Conservation (phyloP, 441 rosid species). For the Corymbia calophylla region DNA sequence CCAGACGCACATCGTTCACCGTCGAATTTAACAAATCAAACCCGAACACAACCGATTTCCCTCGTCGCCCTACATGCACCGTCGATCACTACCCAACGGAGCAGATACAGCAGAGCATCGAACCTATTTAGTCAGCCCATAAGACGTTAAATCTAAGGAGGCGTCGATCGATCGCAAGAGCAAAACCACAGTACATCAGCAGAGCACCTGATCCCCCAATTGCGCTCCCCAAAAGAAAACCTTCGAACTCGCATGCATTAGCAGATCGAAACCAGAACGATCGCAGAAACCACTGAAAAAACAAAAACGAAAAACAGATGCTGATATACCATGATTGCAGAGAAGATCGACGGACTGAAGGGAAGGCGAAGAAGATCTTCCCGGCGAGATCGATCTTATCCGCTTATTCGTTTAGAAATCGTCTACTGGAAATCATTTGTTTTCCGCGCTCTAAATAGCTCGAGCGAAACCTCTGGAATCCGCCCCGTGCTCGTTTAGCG, state of each 20-base stretch:
- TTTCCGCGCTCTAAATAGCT: neutral
- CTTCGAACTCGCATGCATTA: neutral
- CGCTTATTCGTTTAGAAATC: neutral
- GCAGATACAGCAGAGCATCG: neutral
- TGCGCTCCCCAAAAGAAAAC: neutral
- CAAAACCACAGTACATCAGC: neutral
- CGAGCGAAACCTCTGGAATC: neutral
- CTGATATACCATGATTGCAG: slow-evolving; percentile 24
- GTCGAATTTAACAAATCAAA: neutral
- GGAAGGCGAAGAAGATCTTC: neutral
- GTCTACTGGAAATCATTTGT: neutral
- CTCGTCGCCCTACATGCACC: neutral
- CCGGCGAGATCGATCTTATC: neutral
- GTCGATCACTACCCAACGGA: neutral
- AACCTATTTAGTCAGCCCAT: neutral
- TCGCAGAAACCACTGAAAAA: neutral
- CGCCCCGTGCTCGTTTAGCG: neutral
- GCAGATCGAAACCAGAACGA: neutral
- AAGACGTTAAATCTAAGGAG: neutral
- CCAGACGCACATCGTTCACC: neutral
- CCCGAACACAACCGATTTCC: neutral
- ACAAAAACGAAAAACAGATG: neutral
- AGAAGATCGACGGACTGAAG: slow-evolving; percentile 6
- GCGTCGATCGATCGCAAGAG: neutral
- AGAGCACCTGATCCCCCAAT: neutral